Conservation (phyloP, 2,329 filamentous ascomycete species). For the Fusarium stilboides region DNA sequence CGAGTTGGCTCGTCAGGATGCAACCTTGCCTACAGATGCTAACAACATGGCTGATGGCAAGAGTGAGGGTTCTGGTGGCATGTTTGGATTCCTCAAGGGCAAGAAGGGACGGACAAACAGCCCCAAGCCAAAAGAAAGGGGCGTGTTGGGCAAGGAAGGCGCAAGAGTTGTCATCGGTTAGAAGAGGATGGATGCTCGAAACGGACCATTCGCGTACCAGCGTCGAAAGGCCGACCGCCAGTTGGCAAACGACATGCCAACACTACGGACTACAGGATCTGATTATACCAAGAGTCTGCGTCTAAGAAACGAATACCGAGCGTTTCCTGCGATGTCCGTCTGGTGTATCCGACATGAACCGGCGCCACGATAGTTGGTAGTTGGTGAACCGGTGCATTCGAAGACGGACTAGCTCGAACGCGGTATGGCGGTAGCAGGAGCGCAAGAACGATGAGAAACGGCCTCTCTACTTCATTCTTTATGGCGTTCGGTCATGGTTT, state of each 20-base stretch:
- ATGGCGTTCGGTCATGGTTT: slow-evolving; percentile 46
- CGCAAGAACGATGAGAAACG: slow-evolving; percentile 45
- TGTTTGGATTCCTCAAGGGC: slow-evolving; percentile 90
- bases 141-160: slow-evolving; percentile 94
- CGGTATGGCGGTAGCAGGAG: slow-evolving; percentile 23
- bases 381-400: slow-evolving; percentile 22
- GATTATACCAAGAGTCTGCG: slow-evolving; percentile 17
- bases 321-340: slow-evolving; percentile 15
- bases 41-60: slow-evolving; percentile 68
- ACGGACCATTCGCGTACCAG: slow-evolving; percentile 31
- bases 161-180: slow-evolving; percentile 85
- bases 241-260: slow-evolving; percentile 22
- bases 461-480: slow-evolving; percentile 44
- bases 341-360: slow-evolving; percentile 7
- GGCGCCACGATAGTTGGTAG: slow-evolving; percentile 17
- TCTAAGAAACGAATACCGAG: slow-evolving; percentile 18
- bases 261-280: slow-evolving; percentile 14
- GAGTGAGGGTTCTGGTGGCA: slow-evolving; percentile 76
- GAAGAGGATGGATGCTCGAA: slow-evolving; percentile 39
- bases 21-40: slow-evolving; percentile 79
- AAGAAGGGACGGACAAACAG: slow-evolving; percentile 93
- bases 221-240: slow-evolving; percentile 32
- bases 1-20: slow-evolving; percentile 87
- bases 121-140: slow-evolving; percentile 93
- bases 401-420: slow-evolving; percentile 23